A percentile compares a stretch with the other conserved stretches of the same genome.
phyloP scores from a whole-genome alignment of 1,284 basidiomycete genomes.

The Sporisorium sorghi region DNA sequence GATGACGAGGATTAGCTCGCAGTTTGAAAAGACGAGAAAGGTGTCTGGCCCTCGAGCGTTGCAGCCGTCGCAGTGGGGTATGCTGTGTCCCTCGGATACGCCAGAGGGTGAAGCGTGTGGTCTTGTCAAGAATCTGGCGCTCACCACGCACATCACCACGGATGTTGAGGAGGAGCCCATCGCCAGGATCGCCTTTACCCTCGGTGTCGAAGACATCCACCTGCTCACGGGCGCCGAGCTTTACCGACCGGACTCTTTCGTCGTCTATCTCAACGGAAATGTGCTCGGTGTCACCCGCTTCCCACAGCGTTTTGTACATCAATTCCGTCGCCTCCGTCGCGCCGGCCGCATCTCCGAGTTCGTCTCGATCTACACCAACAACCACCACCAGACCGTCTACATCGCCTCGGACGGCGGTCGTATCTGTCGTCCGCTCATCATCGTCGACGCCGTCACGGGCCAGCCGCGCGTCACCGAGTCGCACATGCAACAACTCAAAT shows the following conservation, averaged over 20 bases:
- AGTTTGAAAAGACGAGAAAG: slow-evolving; percentile 99
- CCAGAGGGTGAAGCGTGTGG: slow-evolving; percentile 99
- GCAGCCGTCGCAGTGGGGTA: slow-evolving; percentile 99
- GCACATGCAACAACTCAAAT: slow-evolving; percentile 85
- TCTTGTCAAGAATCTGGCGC: slow-evolving; percentile 95
- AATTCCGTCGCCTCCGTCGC: slow-evolving; percentile 91
- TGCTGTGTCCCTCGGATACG: slow-evolving; percentile 97
- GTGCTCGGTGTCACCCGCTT: slow-evolving; percentile 92
- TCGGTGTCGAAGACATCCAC: slow-evolving; percentile 96
- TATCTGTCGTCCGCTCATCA: slow-evolving; percentile 97
- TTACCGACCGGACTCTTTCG: slow-evolving; percentile 87
- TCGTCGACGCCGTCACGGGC: slow-evolving; percentile 81
- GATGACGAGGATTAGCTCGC: slow-evolving; percentile 99
- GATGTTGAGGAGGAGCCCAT: slow-evolving; percentile 97
- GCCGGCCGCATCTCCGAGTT: slow-evolving; percentile 95
- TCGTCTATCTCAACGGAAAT: slow-evolving; percentile 96
- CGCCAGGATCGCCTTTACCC: slow-evolving; percentile 86
- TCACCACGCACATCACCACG: slow-evolving; percentile 99
- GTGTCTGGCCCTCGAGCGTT: slow-evolving; percentile 97
- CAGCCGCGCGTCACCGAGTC: slow-evolving; percentile 81
- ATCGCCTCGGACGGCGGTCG: slow-evolving; percentile 97
- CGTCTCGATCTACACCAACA: slow-evolving; percentile 95
- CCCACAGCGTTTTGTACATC: slow-evolving; percentile 85
- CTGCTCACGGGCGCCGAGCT: slow-evolving; percentile 94
- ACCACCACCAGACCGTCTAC: slow-evolving; percentile 93